Evolutionary conservation across 768 basidiomycete genomes (phyloP), one percentile per base, ranked within the genome.

Genomic region (Suillus placidus): DNA sequence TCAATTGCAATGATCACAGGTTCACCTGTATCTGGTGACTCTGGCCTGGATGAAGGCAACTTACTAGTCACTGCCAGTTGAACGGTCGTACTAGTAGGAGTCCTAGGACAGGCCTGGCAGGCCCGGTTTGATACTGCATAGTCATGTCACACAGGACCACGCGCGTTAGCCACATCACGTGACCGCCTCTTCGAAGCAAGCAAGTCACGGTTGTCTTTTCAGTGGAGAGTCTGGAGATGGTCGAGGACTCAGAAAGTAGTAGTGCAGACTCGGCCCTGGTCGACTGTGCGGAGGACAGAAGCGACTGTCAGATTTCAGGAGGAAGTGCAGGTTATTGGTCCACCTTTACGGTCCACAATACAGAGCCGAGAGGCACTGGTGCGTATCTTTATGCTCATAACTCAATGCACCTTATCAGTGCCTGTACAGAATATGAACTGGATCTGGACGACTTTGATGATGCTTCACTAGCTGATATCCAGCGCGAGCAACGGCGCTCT

Each of bases 351-450:
- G 74, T 95, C 92, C 26, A 93, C 89, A 30, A 78, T 82, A 35
- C 80, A 88, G 62, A 94, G 93, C 73, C 88, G 94, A 64, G 93
- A 95, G 81, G 81, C 88, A 75, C n/a, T n/a, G 91, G 93, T 94
- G 74, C 76, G 90, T 87, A 73, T 68, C 75, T 77, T 65, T 23
- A 32, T 57, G n/a, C 6, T 35, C 60, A 62, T 55, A 43, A 40
- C 57, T 65, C 57, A 47, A 23, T 60, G 52, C 37, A 18, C 38
- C 64, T 73, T 57, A 68, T 62, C 26, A 67, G 54, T 67, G 45
- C 57, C 2, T 52, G 37, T 58, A 6, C 70, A 95, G 94, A 92
- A 73, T 97, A 83, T 75, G 95, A 96, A 14, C 84, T 92, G 23
- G 94, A 96, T 72, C 81, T 87, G 0, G 94, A 95, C 74, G 93